These are phyloP conservation scores for Digitaria exilis DNA, from an alignment of 202 grass and related monocot species.

Conservation along the genomic window DNA sequence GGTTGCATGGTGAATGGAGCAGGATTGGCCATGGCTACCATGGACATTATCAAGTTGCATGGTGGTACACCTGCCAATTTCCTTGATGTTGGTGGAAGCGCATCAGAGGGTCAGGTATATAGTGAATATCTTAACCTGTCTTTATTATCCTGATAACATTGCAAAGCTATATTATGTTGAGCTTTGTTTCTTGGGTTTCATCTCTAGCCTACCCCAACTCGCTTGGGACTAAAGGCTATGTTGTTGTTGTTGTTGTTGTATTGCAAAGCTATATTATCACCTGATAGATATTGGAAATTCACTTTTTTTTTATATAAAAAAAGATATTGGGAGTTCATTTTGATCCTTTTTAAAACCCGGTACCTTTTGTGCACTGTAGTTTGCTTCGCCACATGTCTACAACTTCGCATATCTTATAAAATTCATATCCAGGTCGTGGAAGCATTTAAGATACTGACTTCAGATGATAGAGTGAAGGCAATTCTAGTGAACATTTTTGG, in stretches of 20 bases:
- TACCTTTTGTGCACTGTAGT: background rate
- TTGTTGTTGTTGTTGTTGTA: too few species aligned
- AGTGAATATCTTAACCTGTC: background rate
- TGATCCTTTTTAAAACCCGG: conserved; percentile 2
- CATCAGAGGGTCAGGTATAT: conserved; percentile 93
- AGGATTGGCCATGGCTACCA: conserved; percentile 98
- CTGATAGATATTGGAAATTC: background rate
- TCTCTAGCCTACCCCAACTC: too few species aligned
- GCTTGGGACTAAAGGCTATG: too few species aligned
- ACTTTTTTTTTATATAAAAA: background rate
- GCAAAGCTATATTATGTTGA: too few species aligned
- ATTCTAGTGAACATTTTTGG: conserved; percentile 99
- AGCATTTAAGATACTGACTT: conserved; percentile 99
- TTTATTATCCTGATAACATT: conserved; percentile 16
- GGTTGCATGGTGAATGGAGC: conserved; percentile 99
- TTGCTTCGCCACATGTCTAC: background rate
- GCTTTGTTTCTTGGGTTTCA: too few species aligned
- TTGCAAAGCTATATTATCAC: conserved; percentile 9
- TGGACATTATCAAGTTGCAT: conserved; percentile 99
- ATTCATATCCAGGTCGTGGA: conserved; percentile 80
- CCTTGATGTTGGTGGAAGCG: conserved; percentile 98
- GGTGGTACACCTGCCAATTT: conserved; percentile 99
- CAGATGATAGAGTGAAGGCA: conserved; percentile 98
- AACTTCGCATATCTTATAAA: conserved; percentile 21
- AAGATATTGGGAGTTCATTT: background rate